Evolutionary conservation across 2,329 filamentous ascomycete genomes (phyloP).

Genomic region (Sphaerulina populicola): DNA sequence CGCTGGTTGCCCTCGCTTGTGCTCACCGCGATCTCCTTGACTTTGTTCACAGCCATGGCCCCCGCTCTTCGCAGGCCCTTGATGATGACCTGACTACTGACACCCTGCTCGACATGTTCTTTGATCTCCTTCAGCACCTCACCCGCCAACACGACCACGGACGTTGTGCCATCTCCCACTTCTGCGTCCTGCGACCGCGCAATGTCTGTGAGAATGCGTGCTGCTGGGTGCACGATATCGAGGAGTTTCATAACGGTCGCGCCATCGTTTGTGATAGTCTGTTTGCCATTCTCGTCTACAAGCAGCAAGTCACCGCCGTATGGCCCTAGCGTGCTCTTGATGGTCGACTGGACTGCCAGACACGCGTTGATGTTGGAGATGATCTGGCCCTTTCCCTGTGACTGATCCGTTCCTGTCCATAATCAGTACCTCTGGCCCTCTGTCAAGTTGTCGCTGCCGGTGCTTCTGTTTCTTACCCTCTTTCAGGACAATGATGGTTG

Average conservation of each 20-base stretch:
- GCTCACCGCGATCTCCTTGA: conserved; percentile 91
- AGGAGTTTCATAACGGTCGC: conserved; percentile 99
- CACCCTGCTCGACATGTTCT: conserved; percentile 90
- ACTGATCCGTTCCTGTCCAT: conserved; percentile 77
- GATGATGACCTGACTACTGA: conserved; percentile 95
- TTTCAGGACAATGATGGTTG: conserved; percentile 95
- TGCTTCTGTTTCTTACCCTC: conserved; percentile 56
- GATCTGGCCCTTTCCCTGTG: conserved; percentile 93
- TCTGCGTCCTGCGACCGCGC: conserved; percentile 98
- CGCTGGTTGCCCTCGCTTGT: conserved; percentile 74
- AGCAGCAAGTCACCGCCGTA: conserved; percentile 95
- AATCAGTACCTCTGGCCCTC: conserved; percentile 15
- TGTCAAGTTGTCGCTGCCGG: not conserved
- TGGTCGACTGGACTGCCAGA: conserved; percentile 86
- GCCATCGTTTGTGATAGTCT: conserved; percentile 98
- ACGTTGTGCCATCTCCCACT: conserved; percentile 95
- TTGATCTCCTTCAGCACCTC: conserved; percentile 96
- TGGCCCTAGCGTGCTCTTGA: conserved; percentile 90
- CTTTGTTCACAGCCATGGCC: conserved; percentile 91
- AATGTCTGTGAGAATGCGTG: conserved; percentile 94
- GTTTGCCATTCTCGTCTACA: conserved; percentile 87
- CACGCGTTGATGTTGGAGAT: conserved; percentile 98
- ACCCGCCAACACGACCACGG: conserved; percentile 92
- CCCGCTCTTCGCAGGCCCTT: conserved; percentile 87
- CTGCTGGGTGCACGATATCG: conserved; percentile 95